Percentiles rank a stretch among this genome's conserved stretches.
phyloP scores from a whole-genome alignment of 2,329 filamentous ascomycete species.

The Microsporum canis region DNA sequence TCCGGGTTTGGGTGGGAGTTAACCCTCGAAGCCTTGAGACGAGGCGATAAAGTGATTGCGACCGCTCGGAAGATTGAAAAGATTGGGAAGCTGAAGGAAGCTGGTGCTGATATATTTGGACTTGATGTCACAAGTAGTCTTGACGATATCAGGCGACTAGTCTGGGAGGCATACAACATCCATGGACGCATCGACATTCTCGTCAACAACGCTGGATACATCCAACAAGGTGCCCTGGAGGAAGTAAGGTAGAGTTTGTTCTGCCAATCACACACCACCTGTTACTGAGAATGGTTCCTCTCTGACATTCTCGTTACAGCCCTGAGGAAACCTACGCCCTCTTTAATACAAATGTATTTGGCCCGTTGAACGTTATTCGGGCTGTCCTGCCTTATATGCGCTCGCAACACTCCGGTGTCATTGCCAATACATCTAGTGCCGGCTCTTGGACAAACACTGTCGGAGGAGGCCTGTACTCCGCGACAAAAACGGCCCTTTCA shows the following conservation, averaged over 20 bases:
- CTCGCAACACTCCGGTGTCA: conserved; percentile 21
- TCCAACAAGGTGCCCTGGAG: conserved; percentile 21
- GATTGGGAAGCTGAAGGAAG: conserved; percentile 19
- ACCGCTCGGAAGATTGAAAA: conserved; percentile 23
- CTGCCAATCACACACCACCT: not conserved
- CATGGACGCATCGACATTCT: conserved; percentile 25
- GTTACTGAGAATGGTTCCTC: not conserved
- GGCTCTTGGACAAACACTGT: conserved; percentile 20
- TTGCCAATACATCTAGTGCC: conserved; percentile 30
- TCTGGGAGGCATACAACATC: conserved; percentile 14
- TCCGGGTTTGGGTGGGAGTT: conserved; percentile 26
- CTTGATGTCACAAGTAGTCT: conserved; percentile 20
- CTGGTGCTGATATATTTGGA: conserved; percentile 18
- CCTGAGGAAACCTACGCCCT: conserved; percentile 18
- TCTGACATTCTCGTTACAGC: conserved; percentile 7
- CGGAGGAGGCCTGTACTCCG: conserved; percentile 25
- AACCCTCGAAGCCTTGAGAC: conserved; percentile 18
- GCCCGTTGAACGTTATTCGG: conserved; percentile 27
- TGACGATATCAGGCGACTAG: conserved; percentile 14
- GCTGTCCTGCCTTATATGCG: conserved; percentile 30
- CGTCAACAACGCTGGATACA: conserved; percentile 27
- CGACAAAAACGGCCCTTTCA: conserved; percentile 27
- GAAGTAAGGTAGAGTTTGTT: conserved; percentile 17
- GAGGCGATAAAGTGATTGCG: conserved; percentile 28
- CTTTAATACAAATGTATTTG: conserved; percentile 32